Percentiles rank a stretch among this genome's conserved stretches.
Conservation (phyloP, 2,329 filamentous ascomycete genomes). For the Pseudogymnoascus sp. region DNA sequence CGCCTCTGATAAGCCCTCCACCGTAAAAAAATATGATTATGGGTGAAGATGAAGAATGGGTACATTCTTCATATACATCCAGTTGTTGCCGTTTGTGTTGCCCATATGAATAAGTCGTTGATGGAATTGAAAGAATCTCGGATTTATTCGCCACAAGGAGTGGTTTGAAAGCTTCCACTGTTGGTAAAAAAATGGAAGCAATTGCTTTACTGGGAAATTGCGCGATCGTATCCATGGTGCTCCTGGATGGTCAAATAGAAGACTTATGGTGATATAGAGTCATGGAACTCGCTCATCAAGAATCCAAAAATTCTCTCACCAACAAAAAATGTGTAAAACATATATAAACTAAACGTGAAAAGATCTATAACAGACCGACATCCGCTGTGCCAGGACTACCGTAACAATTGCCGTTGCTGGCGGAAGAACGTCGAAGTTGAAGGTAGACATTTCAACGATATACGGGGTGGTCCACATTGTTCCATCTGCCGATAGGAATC, state of each 20-base stretch:
- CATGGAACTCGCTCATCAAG: not conserved
- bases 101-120: slow-evolving; percentile 20
- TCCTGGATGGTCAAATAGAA: not conserved
- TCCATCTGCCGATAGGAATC: not conserved
- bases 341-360: not conserved
- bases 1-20: slow-evolving; percentile 22
- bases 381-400: not conserved
- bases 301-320: not conserved
- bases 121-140: slow-evolving; percentile 19
- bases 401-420: not conserved
- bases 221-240: not conserved
- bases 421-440: not conserved
- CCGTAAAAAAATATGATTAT: slow-evolving; percentile 26
- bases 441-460: not conserved
- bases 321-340: not conserved
- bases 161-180: slow-evolving; percentile 21
- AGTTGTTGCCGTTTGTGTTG: slow-evolving; percentile 23
- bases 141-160: slow-evolving; percentile 18
- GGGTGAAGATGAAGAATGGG: slow-evolving; percentile 13
- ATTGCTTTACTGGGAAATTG: slow-evolving; percentile 10
- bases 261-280: not conserved
- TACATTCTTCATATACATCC: slow-evolving; percentile 19
- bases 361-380: not conserved
- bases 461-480: not conserved
- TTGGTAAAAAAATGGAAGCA: slow-evolving; percentile 16